Evolutionary conservation across 495 filamentous ascomycete species (phyloP).

Genomic region (Opeltia flavorubescens): DNA sequence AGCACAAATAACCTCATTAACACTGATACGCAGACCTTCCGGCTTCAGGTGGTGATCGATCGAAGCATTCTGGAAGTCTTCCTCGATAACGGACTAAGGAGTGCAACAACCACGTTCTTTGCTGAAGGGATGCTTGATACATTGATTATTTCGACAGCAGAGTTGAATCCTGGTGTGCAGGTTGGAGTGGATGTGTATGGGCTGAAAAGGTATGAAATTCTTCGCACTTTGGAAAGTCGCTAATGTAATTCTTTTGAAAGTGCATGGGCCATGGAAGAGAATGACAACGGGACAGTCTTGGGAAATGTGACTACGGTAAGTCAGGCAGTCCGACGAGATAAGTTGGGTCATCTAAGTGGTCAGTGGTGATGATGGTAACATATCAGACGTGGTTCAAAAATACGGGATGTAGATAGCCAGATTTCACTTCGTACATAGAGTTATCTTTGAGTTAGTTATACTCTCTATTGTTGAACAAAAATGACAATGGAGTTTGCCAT

Average conservation of each 20-base stretch:
- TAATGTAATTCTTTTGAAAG: conserved; percentile 7
- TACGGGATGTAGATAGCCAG: too few relatives aligned
- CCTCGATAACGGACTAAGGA: conserved; percentile 28
- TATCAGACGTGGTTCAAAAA: too few relatives aligned
- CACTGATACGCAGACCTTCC: conserved; percentile 16
- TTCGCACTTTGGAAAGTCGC: conserved; percentile 20
- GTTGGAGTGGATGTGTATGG: conserved; percentile 28
- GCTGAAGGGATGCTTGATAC: conserved; percentile 26
- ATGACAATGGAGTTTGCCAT: neutral
- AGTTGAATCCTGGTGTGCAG: conserved; percentile 22
- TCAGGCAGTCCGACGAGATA: conserved; percentile 12
- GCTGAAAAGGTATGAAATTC: conserved; percentile 14
- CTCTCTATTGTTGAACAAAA: too few relatives aligned
- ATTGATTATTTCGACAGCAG: conserved; percentile 23
- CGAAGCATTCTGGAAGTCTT: conserved; percentile 38
- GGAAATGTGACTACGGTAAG: conserved; percentile 2
- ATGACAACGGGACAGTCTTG: conserved; percentile 11
- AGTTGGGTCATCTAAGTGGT: conserved; percentile 9
- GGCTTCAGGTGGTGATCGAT: conserved; percentile 31
- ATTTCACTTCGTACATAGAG: neutral
- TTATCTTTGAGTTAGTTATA: too few relatives aligned
- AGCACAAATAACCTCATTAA: conserved; percentile 23
- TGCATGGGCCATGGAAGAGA: conserved; percentile 21
- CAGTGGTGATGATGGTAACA: too few relatives aligned
- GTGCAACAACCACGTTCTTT: conserved; percentile 32